Conservation (phyloP, 345 rosid genomes). For the Triadica sebifera region DNA sequence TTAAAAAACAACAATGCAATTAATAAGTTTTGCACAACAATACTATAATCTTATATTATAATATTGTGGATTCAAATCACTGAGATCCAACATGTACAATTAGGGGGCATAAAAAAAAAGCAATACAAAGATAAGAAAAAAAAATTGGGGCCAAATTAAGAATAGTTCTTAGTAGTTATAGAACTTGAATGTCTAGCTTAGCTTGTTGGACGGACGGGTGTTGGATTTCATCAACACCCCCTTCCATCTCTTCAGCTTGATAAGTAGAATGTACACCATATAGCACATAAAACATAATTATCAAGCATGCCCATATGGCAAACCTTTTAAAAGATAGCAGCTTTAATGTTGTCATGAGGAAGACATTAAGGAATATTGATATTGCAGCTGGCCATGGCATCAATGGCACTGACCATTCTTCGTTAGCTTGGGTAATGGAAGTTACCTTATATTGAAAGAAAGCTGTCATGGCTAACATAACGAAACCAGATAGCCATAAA, state of each 20-base stretch:
- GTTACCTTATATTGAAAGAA: slow-evolving; percentile 48
- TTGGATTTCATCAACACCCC: slow-evolving; percentile 25
- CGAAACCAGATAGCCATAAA: slow-evolving; percentile 40
- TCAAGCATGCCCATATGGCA: slow-evolving; percentile 66
- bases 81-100: background rate
- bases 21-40: background rate
- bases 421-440: slow-evolving; percentile 16
- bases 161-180: slow-evolving; percentile 17
- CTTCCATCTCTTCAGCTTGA: slow-evolving; percentile 66
- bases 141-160: background rate
- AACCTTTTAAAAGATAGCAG: slow-evolving; percentile 57
- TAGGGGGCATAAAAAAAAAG: background rate
- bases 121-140: background rate
- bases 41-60: background rate
- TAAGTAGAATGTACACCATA: slow-evolving; percentile 90
- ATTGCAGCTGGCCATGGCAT: slow-evolving; percentile 94
- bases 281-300: slow-evolving; percentile 63
- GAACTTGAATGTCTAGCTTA: slow-evolving; percentile 44
- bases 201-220: slow-evolving; percentile 38
- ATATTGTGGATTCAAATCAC: background rate
- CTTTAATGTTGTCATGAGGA: slow-evolving; percentile 70
- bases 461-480: slow-evolving; percentile 40
- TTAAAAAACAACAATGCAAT: background rate
- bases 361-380: slow-evolving; percentile 69
- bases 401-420: slow-evolving; percentile 72